Evolutionary conservation across 1,284 basidiomycete genomes (phyloP).

Genomic region (Cryptococcus sp.): DNA sequence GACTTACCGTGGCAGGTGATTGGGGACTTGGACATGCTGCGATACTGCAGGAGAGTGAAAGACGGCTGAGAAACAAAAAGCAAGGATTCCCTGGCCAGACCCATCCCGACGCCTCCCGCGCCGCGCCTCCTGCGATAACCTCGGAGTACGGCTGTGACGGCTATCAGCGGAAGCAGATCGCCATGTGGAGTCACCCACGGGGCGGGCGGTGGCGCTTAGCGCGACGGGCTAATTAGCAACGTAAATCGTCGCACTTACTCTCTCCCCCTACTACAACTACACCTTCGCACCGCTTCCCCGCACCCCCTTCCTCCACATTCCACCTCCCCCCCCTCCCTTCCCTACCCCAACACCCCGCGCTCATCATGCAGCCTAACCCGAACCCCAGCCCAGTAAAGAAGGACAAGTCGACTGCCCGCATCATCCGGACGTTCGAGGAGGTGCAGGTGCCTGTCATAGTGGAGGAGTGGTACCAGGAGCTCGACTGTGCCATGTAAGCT

Average conservation of each 20-base stretch:
- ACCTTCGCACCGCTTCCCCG: not conserved
- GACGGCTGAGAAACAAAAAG: not conserved
- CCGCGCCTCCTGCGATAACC: too few species aligned
- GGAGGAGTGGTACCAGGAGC: constrained; percentile 39
- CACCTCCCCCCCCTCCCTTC: not conserved
- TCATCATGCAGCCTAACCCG: not conserved
- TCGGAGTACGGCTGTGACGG: too few species aligned
- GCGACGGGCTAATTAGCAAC: too few species aligned
- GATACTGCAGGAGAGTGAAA: not conserved
- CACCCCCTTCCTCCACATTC: too few species aligned
- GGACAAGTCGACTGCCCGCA: constrained; percentile 1
- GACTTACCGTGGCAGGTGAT: constrained; percentile 81
- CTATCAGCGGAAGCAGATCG: too few species aligned
- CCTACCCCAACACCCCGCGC: constrained; percentile 2
- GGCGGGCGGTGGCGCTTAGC: too few species aligned
- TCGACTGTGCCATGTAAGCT: constrained; percentile 39
- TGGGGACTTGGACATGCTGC: constrained; percentile 57
- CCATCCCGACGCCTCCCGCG: too few species aligned
- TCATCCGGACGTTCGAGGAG: constrained; percentile 39
- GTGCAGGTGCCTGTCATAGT: constrained; percentile 24
- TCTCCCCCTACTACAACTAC: too few species aligned
- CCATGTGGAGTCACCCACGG: too few species aligned
- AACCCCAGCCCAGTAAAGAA: too few species aligned
- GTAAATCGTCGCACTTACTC: not conserved
- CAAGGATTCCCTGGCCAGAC: too few species aligned